A percentile compares a stretch with the other conserved stretches of the same genome.
These are phyloP conservation scores for Candolleomyces efflorescens DNA, from an alignment of 768 basidiomycete species.

Conservation along the genomic window DNA sequence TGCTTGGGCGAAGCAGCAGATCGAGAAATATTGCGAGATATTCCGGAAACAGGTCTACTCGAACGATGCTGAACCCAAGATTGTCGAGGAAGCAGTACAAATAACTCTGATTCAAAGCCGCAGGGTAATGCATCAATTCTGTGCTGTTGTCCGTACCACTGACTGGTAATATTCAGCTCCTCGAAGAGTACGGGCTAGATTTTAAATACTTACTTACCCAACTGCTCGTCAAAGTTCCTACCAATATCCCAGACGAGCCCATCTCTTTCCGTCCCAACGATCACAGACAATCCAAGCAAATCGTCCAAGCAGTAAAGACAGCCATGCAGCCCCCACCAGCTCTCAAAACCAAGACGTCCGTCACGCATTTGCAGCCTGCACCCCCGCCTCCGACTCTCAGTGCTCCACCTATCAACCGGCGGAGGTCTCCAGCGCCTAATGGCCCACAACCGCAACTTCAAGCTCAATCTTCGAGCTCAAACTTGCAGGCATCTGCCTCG, in stretches of 20 bases:
- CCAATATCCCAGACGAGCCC: conserved; percentile 24
- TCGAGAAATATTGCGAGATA: conserved; percentile 77
- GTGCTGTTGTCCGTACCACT: neutral
- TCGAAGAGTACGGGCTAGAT: conserved; percentile 92
- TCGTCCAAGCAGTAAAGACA: conserved; percentile 10
- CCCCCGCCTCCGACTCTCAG: conserved; percentile 25
- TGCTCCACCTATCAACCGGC: conserved; percentile 25
- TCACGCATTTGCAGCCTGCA: conserved; percentile 16
- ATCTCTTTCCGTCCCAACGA: conserved; percentile 27
- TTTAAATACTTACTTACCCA: conserved; percentile 88
- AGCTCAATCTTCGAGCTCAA: conserved; percentile 4
- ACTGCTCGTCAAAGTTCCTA: conserved; percentile 53
- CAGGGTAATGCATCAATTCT: conserved; percentile 52
- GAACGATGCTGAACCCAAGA: conserved; percentile 64
- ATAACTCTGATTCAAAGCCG: conserved; percentile 79
- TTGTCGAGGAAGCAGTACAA: conserved; percentile 73
- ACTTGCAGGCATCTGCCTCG: conserved; percentile 6
- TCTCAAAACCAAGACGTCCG: conserved; percentile 7
- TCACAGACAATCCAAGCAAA: conserved; percentile 28
- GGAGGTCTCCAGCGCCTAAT: conserved; percentile 16
- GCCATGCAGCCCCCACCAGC: neutral
- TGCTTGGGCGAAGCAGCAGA: conserved; percentile 86
- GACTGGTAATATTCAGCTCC: conserved; percentile 42
- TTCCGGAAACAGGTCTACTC: conserved; percentile 92
- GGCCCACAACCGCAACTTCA: conserved; percentile 1